phyloP scores from a whole-genome alignment of 495 filamentous ascomycete genomes.

The Hyaloscypha finlandica region DNA sequence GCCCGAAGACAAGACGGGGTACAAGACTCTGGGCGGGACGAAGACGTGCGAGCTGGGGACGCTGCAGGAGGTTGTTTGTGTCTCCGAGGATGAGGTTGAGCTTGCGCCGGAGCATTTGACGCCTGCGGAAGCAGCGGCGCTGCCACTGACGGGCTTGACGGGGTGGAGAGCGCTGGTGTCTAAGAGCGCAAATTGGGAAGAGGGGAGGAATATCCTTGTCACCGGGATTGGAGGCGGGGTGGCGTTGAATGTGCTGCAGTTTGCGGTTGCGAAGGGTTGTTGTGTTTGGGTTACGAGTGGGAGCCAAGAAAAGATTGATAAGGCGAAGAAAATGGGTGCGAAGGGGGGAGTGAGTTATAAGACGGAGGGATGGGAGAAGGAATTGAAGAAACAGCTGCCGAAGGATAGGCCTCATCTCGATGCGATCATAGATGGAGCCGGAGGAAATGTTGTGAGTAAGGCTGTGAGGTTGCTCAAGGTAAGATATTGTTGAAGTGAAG shows the following conservation, averaged over 20 bases:
- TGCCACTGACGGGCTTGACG: conserved; percentile 84
- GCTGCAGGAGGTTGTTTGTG: conserved; percentile 67
- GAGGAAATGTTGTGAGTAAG: conserved; percentile 68
- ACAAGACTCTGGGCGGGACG: conserved; percentile 74
- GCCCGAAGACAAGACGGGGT: conserved; percentile 64
- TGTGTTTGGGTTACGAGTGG: conserved; percentile 72
- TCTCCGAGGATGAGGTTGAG: conserved; percentile 72
- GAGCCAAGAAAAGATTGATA: conserved; percentile 63
- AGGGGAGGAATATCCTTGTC: conserved; percentile 66
- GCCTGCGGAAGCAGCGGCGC: conserved; percentile 71
- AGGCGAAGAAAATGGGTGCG: conserved; percentile 65
- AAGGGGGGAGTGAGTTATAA: conserved; percentile 70
- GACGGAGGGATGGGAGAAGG: conserved; percentile 67
- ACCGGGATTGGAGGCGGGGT: conserved; percentile 85
- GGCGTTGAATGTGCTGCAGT: conserved; percentile 68
- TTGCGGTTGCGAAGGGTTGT: conserved; percentile 65
- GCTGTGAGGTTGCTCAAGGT: conserved; percentile 59
- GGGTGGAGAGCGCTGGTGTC: conserved; percentile 80
- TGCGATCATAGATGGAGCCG: conserved; percentile 74
- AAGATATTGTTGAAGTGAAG: conserved; percentile 23
- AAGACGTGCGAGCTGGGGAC: conserved; percentile 64
- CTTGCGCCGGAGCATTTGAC: conserved; percentile 70
- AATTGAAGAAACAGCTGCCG: conserved; percentile 59
- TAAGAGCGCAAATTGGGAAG: conserved; percentile 61
- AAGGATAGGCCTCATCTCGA: conserved; percentile 61